Evolutionary conservation across 148 eudicot genomes (phyloP).

Genomic region (Camellia japonica): DNA sequence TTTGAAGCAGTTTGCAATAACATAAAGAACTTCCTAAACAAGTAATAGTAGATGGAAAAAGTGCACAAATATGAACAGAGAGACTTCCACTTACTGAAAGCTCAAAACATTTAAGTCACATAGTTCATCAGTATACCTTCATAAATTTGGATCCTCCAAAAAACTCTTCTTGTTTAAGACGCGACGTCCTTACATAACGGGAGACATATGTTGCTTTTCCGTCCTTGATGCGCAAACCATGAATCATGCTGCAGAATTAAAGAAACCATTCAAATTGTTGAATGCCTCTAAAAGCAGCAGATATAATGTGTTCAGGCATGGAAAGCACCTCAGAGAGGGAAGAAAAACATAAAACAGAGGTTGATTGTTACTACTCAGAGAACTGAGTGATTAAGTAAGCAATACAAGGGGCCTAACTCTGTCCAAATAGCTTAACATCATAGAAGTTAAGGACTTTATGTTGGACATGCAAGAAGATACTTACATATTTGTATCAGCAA

Average conservation of each 20-base stretch:
- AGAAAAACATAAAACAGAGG: neutral
- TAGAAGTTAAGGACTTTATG: neutral
- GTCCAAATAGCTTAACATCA: neutral
- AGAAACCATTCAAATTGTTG: neutral
- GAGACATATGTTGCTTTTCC: conserved; percentile 98
- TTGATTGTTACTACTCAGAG: neutral
- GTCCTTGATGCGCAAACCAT: conserved; percentile 87
- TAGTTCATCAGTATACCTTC: conserved; percentile 54
- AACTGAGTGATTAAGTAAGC: neutral
- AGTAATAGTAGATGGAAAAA: neutral
- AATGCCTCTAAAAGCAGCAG: neutral
- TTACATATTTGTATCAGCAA: neutral
- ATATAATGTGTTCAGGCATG: neutral
- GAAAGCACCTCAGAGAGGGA: neutral
- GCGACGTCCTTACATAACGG: conserved; percentile 87
- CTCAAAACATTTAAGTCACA: neutral
- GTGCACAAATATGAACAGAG: neutral
- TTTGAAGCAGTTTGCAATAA: neutral
- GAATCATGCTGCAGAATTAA: conserved; percentile 64
- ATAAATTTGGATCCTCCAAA: conserved; percentile 81
- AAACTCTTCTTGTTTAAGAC: conserved; percentile 80
- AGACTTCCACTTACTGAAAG: neutral
- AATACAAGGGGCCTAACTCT: neutral
- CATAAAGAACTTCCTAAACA: neutral
- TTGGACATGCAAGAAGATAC: neutral